Percentiles rank a stretch among this genome's conserved stretches.
These are phyloP conservation scores for Graphilbum fragrans DNA, from an alignment of 2,329 filamentous ascomycete species.

Conservation along the genomic window DNA sequence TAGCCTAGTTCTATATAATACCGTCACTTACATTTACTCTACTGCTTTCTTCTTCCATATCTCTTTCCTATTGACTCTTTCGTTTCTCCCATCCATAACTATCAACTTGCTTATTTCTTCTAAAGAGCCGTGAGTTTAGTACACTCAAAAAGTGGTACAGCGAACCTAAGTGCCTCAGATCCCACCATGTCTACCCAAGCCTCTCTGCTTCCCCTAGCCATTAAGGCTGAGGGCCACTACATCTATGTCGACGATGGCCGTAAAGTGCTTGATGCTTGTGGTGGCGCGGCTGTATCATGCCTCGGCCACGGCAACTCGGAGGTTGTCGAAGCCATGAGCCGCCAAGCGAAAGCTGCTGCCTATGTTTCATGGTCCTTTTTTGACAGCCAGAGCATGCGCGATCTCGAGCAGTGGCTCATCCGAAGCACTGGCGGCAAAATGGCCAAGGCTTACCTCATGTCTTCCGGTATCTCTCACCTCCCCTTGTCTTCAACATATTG, in stretches of 20 bases:
- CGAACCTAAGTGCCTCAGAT: no score
- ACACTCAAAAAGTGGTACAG: no score
- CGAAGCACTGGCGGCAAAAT: slow-evolving; percentile 22
- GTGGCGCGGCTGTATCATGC: slow-evolving; percentile 61
- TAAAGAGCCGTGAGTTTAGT: no score
- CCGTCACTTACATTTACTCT: no score
- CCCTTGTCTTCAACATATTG: no score
- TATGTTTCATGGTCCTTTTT: slow-evolving; percentile 33
- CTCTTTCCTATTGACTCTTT: background rate
- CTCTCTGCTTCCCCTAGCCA: background rate
- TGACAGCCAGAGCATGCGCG: slow-evolving; percentile 37
- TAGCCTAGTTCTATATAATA: no score
- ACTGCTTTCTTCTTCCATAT: background rate
- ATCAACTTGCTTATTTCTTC: no score
- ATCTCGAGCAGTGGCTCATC: slow-evolving; percentile 26
- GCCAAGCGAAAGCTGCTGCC: slow-evolving; percentile 28
- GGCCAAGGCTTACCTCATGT: slow-evolving; percentile 24
- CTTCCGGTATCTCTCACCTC: slow-evolving; percentile 16
- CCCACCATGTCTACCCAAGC: background rate
- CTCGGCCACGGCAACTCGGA: slow-evolving; percentile 54
- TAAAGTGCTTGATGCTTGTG: slow-evolving; percentile 57
- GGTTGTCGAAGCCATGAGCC: slow-evolving; percentile 46
- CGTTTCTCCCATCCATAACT: background rate
- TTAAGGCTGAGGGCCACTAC: slow-evolving; percentile 1
- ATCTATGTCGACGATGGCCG: slow-evolving; percentile 25